Evolutionary conservation across 768 basidiomycete genomes (phyloP).

Genomic region (Sarcomyxa edulis): DNA sequence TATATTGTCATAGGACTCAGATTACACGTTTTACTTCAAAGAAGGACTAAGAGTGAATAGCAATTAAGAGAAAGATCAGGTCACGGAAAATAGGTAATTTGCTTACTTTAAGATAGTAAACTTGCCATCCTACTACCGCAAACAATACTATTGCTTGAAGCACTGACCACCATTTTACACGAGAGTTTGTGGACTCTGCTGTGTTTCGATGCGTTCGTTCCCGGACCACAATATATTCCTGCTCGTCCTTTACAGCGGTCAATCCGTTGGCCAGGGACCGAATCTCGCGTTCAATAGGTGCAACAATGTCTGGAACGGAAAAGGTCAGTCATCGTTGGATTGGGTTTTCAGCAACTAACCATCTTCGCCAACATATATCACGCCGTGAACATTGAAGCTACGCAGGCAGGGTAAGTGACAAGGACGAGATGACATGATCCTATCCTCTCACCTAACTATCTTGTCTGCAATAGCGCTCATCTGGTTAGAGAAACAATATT

Average conservation of each 20-base stretch:
- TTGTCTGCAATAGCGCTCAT: conserved; percentile 98
- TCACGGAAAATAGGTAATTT: conserved; percentile 4
- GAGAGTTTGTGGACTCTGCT: conserved; percentile 85
- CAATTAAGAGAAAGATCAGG: conserved; percentile 6
- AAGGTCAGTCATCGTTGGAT: background rate
- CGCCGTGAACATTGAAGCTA: conserved; percentile 97
- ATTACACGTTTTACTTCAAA: conserved; percentile 91
- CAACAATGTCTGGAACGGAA: conserved; percentile 59
- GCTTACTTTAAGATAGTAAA: conserved; percentile 90
- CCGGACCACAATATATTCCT: conserved; percentile 95
- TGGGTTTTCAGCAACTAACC: conserved; percentile 38
- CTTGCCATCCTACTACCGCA: conserved; percentile 91
- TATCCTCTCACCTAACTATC: conserved; percentile 69
- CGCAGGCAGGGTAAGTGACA: conserved; percentile 5
- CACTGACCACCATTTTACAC: conserved; percentile 99
- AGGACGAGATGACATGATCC: background rate
- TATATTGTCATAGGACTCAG: conserved; percentile 32
- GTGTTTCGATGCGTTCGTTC: conserved; percentile 93
- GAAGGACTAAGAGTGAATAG: conserved; percentile 51
- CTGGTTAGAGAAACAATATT: conserved; percentile 98
- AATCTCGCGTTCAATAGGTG: conserved; percentile 96
- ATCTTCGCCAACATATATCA: conserved; percentile 90
- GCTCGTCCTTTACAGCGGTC: conserved; percentile 92
- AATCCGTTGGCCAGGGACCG: conserved; percentile 77
- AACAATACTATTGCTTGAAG: conserved; percentile 84